These are phyloP conservation scores for Leucocoprinus gongylophorus DNA, from an alignment of 1,284 basidiomycete species.

Conservation along the genomic window DNA sequence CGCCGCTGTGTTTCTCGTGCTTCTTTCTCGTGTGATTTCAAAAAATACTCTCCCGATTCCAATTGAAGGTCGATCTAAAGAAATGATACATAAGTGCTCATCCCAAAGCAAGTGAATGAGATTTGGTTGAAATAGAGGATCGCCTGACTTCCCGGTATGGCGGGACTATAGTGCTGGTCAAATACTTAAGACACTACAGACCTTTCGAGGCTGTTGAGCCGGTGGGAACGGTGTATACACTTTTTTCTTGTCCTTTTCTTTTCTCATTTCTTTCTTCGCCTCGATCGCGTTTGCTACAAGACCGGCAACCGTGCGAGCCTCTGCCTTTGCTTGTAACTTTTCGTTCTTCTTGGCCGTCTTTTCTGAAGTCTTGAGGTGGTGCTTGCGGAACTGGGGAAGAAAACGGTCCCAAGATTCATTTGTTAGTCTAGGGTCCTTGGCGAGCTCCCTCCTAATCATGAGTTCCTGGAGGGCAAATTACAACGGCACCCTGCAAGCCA, in stretches of 20 bases:
- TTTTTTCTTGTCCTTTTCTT: slow-evolving; percentile 73
- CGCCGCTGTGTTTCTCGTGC: slow-evolving; percentile 55
- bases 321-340: slow-evolving; percentile 45
- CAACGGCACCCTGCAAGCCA: background rate
- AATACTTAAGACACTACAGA: slow-evolving; percentile 24
- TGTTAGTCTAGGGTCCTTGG: slow-evolving; percentile 95
- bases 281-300: slow-evolving; percentile 36
- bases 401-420: slow-evolving; percentile 97
- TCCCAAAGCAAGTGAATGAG: background rate
- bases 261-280: slow-evolving; percentile 36
- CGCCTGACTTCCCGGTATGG: background rate
- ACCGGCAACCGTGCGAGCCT: slow-evolving; percentile 56
- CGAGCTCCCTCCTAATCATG: slow-evolving; percentile 97
- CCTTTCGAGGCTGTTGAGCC: slow-evolving; percentile 88
- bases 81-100: background rate
- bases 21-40: slow-evolving; percentile 80
- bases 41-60: slow-evolving; percentile 97
- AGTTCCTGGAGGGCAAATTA: slow-evolving; percentile 59
- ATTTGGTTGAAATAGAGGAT: background rate
- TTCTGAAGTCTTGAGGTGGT: slow-evolving; percentile 86
- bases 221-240: slow-evolving; percentile 99
- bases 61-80: slow-evolving; percentile 83
- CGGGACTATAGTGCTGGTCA: background rate
- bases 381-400: slow-evolving; percentile 93
- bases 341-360: slow-evolving; percentile 87